These are phyloP conservation scores for Leishmania braziliensis DNA, from an alignment of 208 protist genomes.

Conservation along the genomic window DNA sequence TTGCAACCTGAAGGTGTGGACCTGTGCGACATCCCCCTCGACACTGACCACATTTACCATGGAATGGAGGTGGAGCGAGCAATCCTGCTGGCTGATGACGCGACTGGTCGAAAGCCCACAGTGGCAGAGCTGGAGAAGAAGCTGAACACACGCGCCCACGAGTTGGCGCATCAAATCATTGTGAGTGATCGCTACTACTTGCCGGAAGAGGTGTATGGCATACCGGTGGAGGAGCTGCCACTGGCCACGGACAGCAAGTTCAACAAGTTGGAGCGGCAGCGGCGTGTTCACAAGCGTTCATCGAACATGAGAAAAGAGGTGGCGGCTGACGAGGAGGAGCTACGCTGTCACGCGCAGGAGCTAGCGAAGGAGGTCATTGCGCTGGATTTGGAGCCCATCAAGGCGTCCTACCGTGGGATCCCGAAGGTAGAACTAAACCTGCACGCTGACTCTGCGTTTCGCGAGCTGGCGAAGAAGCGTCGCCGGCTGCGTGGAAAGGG, in stretches of 20 bases:
- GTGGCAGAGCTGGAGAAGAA: conserved; percentile 46
- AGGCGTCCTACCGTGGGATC: conserved; percentile 63
- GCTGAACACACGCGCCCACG: conserved; percentile 55
- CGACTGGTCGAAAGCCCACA: background rate
- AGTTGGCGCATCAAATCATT: conserved; percentile 47
- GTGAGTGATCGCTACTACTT: conserved; percentile 47
- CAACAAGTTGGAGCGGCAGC: conserved; percentile 52
- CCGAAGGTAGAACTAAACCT: conserved; percentile 74
- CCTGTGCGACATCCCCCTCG: conserved; percentile 57
- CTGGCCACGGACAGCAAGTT: conserved; percentile 74
- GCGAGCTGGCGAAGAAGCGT: conserved; percentile 50
- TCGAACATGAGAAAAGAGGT: conserved; percentile 45
- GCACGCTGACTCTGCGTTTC: conserved; percentile 65
- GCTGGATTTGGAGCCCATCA: conserved; percentile 59
- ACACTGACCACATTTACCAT: conserved; percentile 50
- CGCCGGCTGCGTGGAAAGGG: conserved; percentile 35
- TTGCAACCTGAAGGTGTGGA: conserved; percentile 56
- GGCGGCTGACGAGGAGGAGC: conserved; percentile 47
- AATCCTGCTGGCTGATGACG: conserved; percentile 51
- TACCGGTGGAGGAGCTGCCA: conserved; percentile 67
- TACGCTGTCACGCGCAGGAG: conserved; percentile 47
- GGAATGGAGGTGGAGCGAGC: conserved; percentile 65
- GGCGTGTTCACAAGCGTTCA: conserved; percentile 52
- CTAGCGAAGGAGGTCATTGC: conserved; percentile 64
- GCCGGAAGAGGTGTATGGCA: conserved; percentile 52